Evolutionary conservation across 768 basidiomycete genomes (phyloP).

Genomic region (Leccinum variicolor): DNA sequence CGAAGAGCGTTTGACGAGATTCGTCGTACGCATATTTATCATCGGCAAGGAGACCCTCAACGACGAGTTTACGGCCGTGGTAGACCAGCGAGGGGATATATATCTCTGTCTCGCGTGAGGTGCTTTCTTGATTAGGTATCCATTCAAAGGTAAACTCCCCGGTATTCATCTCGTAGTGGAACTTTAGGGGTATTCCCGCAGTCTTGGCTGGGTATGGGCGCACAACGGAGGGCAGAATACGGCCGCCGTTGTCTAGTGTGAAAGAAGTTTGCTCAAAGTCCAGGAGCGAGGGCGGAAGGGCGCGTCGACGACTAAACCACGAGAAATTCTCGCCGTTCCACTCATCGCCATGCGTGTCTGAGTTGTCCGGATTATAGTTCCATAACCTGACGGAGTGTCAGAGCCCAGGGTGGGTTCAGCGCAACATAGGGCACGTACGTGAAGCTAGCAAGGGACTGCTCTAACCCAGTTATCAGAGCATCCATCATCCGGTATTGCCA

Average conservation of each 20-base stretch:
- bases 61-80: constrained; percentile 51
- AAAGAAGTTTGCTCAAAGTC: constrained; percentile 57
- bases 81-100: constrained; percentile 68
- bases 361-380: constrained; percentile 92
- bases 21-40: constrained; percentile 62
- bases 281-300: constrained; percentile 51
- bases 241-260: constrained; percentile 79
- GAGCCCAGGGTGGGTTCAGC: neutral
- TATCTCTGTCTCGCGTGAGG: constrained; percentile 74
- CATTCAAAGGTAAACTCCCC: constrained; percentile 67
- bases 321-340: constrained; percentile 99
- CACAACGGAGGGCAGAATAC: constrained; percentile 75
- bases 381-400: constrained; percentile 57
- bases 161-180: constrained; percentile 76
- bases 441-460: constrained; percentile 74
- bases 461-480: constrained; percentile 80
- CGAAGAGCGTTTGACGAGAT: constrained; percentile 68
- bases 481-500: constrained; percentile 96
- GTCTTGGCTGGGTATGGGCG: constrained; percentile 91
- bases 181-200: constrained; percentile 74
- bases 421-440: constrained; percentile 53
- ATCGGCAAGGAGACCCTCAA: constrained; percentile 50
- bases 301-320: constrained; percentile 75
- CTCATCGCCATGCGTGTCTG: constrained; percentile 72
- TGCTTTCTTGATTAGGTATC: constrained; percentile 30